Evolutionary conservation across 2,329 filamentous ascomycete genomes (phyloP), one percentile per base, ranked within the genome.

Genomic region (Diaporthe sp.): DNA sequence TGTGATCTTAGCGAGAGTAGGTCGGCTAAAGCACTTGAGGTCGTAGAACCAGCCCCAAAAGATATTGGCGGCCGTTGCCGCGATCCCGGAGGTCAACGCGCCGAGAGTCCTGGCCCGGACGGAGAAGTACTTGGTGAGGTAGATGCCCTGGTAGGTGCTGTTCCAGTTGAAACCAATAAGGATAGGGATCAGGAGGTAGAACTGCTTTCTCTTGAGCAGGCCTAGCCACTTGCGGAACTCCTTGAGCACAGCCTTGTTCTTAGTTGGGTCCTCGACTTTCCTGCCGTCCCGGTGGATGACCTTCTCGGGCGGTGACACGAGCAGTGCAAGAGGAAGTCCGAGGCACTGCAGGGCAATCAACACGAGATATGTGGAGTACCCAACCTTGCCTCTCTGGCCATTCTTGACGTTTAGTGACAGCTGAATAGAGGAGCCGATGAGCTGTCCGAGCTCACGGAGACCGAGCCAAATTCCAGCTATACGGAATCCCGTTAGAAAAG

Each of bases 11-110:
- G 86, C 87, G 7, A 87, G 78, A 2, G 79, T 80, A 1, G 82
- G 85, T 8, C 87, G 83, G 47, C 82, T 82, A 68, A 87, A 81
- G 12, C 74, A 78, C 72, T 83, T 84, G 2, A 83, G 80, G 75
- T 89, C 87, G 78, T 84, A 86, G 76, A 88, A 85, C 84, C 85
- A 87, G 2, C 86, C 86, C 85, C 85, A 88, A 66, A 87, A 83
- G 17, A 87, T 80, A 73, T 88, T 87, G 39, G 86, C 85, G 22
- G 80, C 78, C 0, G 85, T 84, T 0, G 86, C 86, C 1, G 82
- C 85, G 32, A 89, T 79, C 8, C 86, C 86, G 0, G 86, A 86
- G 0, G 82, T 83, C 55, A 89, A 76, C 0, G 86, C 83, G 0
- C 84, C 85, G 2, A 89, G 80, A 1, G 86, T 85, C 4, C 87